These are phyloP conservation scores for Microdochium trichocladiopsis DNA, from an alignment of 2,329 filamentous ascomycete species.

Conservation along the genomic window DNA sequence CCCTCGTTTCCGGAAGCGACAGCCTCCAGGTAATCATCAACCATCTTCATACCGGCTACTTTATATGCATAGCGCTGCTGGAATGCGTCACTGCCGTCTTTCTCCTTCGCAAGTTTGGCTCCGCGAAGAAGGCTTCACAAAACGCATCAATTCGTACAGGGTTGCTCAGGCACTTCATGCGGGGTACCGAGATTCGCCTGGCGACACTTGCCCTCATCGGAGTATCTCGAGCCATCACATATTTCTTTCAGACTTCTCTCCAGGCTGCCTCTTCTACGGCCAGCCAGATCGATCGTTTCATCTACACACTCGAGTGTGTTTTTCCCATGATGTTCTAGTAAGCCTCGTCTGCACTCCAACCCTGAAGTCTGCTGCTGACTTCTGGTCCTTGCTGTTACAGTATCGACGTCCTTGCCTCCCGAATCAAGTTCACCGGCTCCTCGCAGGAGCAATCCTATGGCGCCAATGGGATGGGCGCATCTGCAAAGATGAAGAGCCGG, in stretches of 20 bases:
- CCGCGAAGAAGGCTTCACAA: slow-evolving; percentile 20
- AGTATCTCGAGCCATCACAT: slow-evolving; percentile 29
- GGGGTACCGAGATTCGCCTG: slow-evolving; percentile 30
- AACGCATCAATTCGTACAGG: slow-evolving; percentile 19
- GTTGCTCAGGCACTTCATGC: slow-evolving; percentile 30
- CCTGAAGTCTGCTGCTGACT: not conserved
- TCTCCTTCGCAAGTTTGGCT: slow-evolving; percentile 27
- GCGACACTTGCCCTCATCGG: slow-evolving; percentile 29
- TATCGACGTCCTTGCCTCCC: slow-evolving; percentile 1
- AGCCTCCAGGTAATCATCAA: slow-evolving; percentile 23
- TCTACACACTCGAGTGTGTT: slow-evolving; percentile 31
- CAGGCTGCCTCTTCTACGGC: slow-evolving; percentile 27
- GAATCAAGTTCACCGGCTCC: not conserved
- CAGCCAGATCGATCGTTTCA: slow-evolving; percentile 31
- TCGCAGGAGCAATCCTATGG: not conserved
- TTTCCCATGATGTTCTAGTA: slow-evolving; percentile 33
- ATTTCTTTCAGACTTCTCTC: slow-evolving; percentile 27
- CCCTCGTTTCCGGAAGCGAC: slow-evolving; percentile 16
- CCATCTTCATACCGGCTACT: slow-evolving; percentile 32
- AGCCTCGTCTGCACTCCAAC: slow-evolving; percentile 7
- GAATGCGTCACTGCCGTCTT: slow-evolving; percentile 32
- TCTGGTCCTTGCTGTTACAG: not conserved
- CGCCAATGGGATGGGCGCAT: not conserved
- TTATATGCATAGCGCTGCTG: slow-evolving; percentile 29
- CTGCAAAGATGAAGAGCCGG: not conserved